Evolutionary conservation across 1,139 yeast genomes (phyloP).

Genomic region (Taphrina pruni): DNA sequence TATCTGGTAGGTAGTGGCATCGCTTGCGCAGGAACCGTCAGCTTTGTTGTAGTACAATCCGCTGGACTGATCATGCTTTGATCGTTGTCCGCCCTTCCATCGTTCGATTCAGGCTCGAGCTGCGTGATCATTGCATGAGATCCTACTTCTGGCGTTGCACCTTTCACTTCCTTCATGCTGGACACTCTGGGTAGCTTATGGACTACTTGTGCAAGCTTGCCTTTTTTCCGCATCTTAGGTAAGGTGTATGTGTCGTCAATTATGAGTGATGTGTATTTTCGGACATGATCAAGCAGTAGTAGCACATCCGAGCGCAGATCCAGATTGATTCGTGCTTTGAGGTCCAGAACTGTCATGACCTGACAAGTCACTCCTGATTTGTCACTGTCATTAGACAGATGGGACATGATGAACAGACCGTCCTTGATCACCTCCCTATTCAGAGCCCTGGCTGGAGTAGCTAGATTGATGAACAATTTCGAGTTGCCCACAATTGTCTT

Average conservation of each 20-base stretch:
- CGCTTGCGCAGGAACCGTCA: background rate
- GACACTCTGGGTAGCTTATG: background rate
- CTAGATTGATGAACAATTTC: conserved; percentile 23
- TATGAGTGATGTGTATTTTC: background rate
- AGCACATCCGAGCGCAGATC: conserved; percentile 6
- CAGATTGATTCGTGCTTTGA: conserved; percentile 2
- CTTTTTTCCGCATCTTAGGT: conserved; percentile 24
- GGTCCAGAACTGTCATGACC: conserved; percentile 23
- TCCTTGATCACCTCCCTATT: background rate
- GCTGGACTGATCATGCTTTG: background rate
- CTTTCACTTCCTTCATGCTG: background rate
- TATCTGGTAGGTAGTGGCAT: conserved; percentile 24
- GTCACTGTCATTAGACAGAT: background rate
- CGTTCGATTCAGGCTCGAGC: background rate
- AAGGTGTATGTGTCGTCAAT: conserved; percentile 3
- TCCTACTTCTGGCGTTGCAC: background rate
- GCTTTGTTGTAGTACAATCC: background rate
- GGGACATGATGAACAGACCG: background rate
- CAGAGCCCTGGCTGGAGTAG: conserved; percentile 4
- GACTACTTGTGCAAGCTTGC: background rate
- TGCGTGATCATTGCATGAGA: background rate
- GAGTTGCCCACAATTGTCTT: background rate
- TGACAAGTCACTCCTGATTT: conserved; percentile 13
- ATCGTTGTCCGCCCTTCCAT: background rate
- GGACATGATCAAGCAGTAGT: background rate